Conservation (phyloP, 345 rosid genomes). For the Crucihimalaya himalaica region DNA sequence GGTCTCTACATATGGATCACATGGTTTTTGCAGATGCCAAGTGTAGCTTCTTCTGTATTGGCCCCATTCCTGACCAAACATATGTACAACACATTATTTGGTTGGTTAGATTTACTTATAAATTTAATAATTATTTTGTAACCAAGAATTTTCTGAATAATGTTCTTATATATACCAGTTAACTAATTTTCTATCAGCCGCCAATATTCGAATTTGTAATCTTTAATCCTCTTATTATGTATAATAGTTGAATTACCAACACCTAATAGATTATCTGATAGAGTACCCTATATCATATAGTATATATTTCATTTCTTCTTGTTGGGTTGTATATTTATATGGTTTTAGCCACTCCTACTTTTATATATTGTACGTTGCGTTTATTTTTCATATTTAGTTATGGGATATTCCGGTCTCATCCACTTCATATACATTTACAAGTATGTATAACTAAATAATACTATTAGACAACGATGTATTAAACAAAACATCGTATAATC, state of each 20-base stretch:
- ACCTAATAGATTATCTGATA: not conserved
- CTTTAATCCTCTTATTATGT: not conserved
- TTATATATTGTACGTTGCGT: not conserved
- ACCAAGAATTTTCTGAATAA: not conserved
- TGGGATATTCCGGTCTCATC: not conserved
- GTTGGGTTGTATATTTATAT: not conserved
- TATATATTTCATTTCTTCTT: not conserved
- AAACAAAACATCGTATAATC: not conserved
- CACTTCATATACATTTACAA: not conserved
- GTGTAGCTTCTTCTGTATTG: not conserved
- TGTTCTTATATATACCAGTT: not conserved
- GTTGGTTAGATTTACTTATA: not conserved
- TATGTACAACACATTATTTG: not conserved
- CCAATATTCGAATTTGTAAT: not conserved
- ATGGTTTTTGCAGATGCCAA: conserved; percentile 28
- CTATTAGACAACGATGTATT: conserved; percentile 9
- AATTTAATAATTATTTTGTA: not conserved
- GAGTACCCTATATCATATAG: not conserved
- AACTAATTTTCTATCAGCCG: not conserved
- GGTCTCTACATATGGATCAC: conserved; percentile 33
- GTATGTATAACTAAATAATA: not conserved
- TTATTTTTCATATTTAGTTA: not conserved
- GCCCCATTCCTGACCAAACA: not conserved
- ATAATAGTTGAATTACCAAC: not conserved
- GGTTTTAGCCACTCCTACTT: not conserved